Base-by-base conservation (phyloP, 805 yeast species). In the Barnettozyma californica region DNA sequence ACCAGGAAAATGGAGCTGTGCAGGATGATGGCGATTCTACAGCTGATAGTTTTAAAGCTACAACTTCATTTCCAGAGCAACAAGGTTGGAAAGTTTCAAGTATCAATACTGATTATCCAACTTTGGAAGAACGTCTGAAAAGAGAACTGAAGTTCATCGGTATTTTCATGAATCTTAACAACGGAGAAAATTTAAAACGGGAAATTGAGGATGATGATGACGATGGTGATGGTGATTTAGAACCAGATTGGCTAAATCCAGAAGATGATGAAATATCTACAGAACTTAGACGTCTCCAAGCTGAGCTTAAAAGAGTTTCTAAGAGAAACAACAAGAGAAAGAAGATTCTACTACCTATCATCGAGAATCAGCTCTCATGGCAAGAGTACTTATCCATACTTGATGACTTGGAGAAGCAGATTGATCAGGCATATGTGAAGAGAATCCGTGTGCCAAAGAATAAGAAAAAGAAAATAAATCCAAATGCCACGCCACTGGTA, bases 261-360 rank as follows among this genome's bases (percentile, higher is more conserved):
- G 97, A 94, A 61, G 99, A 94, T 65, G 99, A 94, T 67, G 98
- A 94, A 66, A 80, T 94, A 5, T 84, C 95, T 53, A 81, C 84
- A 1, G 97, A 92, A 61, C 69, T 94, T 52, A 74, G 99, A 50
- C 64, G 63, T 14, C 69, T 92, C 44, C 97, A 94, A 61, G 69
- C 70, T 41, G 81, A 85, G 49, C 70, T 94, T 50, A 78, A 75
- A 53, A 76, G 73, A 19, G 82, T 84, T 0, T 77, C 83, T 4
- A 71, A 69, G 21, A 71, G 78, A 48, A 94, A 94, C 64, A 76
- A 81, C 48, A 78, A 76, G 51, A 73, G 92, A 46, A 87, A 87
- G 65, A 74, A 78, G 50, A 68, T 72, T 37, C 61, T 94, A 34
- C 68, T 83, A 23, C 95, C 96, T 1, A 58, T 84, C 1, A 76